phyloP scores from a whole-genome alignment of 2,329 filamentous ascomycete genomes.

The Alternaria viburni region DNA sequence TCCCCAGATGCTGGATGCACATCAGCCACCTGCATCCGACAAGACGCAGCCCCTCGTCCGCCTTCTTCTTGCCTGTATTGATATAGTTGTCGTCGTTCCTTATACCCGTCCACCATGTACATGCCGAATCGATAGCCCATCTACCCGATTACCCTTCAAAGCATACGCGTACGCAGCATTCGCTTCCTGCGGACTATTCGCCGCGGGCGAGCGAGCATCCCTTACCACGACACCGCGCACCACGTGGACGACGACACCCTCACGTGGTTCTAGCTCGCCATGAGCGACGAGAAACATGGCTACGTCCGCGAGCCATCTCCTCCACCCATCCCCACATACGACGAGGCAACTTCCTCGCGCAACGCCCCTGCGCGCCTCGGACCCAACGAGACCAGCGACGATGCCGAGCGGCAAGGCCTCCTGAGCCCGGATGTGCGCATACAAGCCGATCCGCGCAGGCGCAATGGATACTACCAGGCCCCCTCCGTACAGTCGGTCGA shows the following conservation, averaged over 20 bases:
- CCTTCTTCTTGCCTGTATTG: slow-evolving; percentile 11
- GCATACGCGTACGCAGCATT: not conserved
- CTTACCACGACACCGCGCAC: slow-evolving; percentile 9
- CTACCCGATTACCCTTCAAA: not conserved
- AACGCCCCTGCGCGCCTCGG: slow-evolving; percentile 57
- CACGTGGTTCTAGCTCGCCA: slow-evolving; percentile 24
- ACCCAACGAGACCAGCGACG: slow-evolving; percentile 67
- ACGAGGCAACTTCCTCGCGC: slow-evolving; percentile 74
- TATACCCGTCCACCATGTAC: slow-evolving; percentile 31
- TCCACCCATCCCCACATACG: slow-evolving; percentile 80
- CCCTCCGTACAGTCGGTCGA: slow-evolving; percentile 86
- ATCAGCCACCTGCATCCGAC: slow-evolving; percentile 10
- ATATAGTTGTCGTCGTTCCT: slow-evolving; percentile 22
- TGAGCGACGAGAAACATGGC: slow-evolving; percentile 50
- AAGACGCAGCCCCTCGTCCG: slow-evolving; percentile 4
- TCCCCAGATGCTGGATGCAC: slow-evolving; percentile 17
- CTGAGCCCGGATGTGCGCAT: slow-evolving; percentile 59
- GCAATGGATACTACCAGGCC: slow-evolving; percentile 67
- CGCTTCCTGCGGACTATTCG: slow-evolving; percentile 13
- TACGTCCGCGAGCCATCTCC: slow-evolving; percentile 54
- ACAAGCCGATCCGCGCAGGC: slow-evolving; percentile 36
- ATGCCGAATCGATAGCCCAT: slow-evolving; percentile 32
- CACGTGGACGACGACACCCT: slow-evolving; percentile 17
- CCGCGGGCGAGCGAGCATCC: slow-evolving; percentile 12
- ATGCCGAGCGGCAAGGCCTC: slow-evolving; percentile 79